These are phyloP conservation scores for Chlorella sp. DNA, from an alignment of 139 green algal genomes.

Conservation along the genomic window DNA sequence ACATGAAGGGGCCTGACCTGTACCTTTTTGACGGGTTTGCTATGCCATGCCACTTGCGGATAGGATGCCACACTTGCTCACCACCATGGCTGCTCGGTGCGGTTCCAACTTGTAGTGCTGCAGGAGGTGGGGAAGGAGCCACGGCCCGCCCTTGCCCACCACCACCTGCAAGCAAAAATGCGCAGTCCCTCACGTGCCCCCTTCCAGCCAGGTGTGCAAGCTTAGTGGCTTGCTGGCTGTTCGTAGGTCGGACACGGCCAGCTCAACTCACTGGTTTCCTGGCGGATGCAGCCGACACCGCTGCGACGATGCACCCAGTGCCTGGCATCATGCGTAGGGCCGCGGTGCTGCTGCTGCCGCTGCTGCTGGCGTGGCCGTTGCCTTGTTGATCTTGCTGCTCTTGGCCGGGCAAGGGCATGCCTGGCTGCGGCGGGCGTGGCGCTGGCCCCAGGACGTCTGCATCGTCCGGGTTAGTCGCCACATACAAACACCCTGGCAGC, in stretches of 20 bases:
- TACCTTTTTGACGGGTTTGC: too few relatives aligned
- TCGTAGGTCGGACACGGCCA: too few relatives aligned
- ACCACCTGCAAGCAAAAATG: constrained; percentile 36
- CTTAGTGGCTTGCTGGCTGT: too few relatives aligned
- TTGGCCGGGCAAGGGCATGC: too few relatives aligned
- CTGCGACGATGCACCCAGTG: constrained; percentile 46
- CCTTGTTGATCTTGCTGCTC: too few relatives aligned
- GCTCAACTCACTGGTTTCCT: constrained; percentile 27
- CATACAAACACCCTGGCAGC: constrained; percentile 50
- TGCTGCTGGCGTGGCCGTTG: too few relatives aligned
- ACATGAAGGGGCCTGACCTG: too few relatives aligned
- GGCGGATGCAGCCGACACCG: constrained; percentile 35
- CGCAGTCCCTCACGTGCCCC: too few relatives aligned
- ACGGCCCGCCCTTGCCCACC: constrained; percentile 59
- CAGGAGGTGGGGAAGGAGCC: constrained; percentile 60
- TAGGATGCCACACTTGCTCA: constrained; percentile 2
- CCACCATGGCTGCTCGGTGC: constrained; percentile 40
- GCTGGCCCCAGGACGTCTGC: constrained; percentile 39
- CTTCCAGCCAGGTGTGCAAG: too few relatives aligned
- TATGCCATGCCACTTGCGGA: too few relatives aligned
- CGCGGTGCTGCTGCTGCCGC: too few relatives aligned
- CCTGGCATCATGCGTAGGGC: constrained; percentile 59
- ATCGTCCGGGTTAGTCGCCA: constrained; percentile 53
- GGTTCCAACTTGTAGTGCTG: constrained; percentile 32
- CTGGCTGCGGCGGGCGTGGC: too few relatives aligned